Percentiles rank a stretch among this genome's conserved stretches.
phyloP scores from a whole-genome alignment of 2,329 filamentous ascomycete genomes.

The Phaeosphaeriaceae sp. region DNA sequence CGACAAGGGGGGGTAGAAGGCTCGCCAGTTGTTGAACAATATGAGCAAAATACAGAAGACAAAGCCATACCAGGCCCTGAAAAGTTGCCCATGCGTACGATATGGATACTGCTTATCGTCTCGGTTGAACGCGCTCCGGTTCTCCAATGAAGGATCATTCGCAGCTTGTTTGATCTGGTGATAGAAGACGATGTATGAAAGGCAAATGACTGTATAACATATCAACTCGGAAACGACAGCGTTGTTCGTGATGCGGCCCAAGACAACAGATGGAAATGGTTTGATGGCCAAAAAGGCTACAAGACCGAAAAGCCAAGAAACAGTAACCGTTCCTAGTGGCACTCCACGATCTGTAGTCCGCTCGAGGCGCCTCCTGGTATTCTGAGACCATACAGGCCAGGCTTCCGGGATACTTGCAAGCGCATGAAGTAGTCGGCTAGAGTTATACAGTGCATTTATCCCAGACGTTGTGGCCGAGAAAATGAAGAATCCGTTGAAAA shows the following conservation, averaged over 20 bases:
- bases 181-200: conserved; percentile 44
- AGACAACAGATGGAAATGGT: conserved; percentile 26
- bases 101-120: conserved; percentile 39
- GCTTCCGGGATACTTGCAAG: conserved; percentile 50
- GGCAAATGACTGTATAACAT: conserved; percentile 43
- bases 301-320: conserved; percentile 48
- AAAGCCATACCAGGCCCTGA: conserved; percentile 36
- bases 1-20: conserved; percentile 24
- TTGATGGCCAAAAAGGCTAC: conserved; percentile 48
- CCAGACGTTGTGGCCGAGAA: conserved; percentile 53
- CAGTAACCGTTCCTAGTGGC: conserved; percentile 47
- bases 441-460: conserved; percentile 53
- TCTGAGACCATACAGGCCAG: conserved; percentile 47
- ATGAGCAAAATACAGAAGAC: conserved; percentile 32
- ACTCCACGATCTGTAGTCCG: conserved; percentile 47
- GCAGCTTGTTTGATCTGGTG: conserved; percentile 32
- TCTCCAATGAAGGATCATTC: conserved; percentile 32
- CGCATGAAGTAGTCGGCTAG: conserved; percentile 53
- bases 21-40: conserved; percentile 35
- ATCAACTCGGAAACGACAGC: conserved; percentile 48
- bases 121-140: conserved; percentile 32
- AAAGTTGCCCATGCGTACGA: conserved; percentile 33
- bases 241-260: conserved; percentile 46
- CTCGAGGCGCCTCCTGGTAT: conserved; percentile 41
- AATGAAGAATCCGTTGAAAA: conserved; percentile 55